Percentiles rank a stretch among this genome's conserved stretches.
phyloP scores from a whole-genome alignment of 169 alveolate genomes.

The Plasmodium yoelii region DNA sequence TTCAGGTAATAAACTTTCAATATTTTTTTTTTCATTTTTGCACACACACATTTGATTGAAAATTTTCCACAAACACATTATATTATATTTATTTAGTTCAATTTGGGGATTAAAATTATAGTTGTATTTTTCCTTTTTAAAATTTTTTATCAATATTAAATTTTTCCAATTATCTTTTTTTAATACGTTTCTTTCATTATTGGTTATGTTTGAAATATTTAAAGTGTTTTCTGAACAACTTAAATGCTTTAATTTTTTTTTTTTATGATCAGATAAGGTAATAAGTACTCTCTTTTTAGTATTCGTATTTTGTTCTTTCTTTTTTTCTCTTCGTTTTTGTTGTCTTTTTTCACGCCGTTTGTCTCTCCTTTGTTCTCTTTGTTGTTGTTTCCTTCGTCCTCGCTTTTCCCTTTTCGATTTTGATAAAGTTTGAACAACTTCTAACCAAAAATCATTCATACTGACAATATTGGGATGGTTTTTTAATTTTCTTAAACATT shows the following conservation, averaged over 20 bases:
- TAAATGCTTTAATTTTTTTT: not conserved
- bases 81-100: not conserved
- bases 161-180: not conserved
- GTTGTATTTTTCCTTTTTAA: not conserved
- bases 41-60: slow-evolving; percentile 2
- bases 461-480: slow-evolving; percentile 32
- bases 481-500: slow-evolving; percentile 27
- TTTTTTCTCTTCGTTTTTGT: too few species aligned
- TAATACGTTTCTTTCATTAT: not conserved
- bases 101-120: not conserved
- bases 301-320: not conserved
- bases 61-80: not conserved
- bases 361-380: too few species aligned
- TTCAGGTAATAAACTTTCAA: not conserved
- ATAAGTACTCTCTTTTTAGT: slow-evolving; percentile 9
- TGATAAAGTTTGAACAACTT: slow-evolving; percentile 16
- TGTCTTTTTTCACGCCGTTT: too few species aligned
- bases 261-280: slow-evolving; percentile 8
- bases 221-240: not conserved
- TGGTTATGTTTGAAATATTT: not conserved
- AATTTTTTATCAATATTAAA: not conserved
- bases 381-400: too few species aligned
- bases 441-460: slow-evolving; percentile 48
- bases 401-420: not conserved
- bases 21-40: not conserved